Evolutionary conservation across 2,329 filamentous ascomycete species (phyloP), one percentile per base, ranked within the genome.

Genomic region (Lanzia echinophila): DNA sequence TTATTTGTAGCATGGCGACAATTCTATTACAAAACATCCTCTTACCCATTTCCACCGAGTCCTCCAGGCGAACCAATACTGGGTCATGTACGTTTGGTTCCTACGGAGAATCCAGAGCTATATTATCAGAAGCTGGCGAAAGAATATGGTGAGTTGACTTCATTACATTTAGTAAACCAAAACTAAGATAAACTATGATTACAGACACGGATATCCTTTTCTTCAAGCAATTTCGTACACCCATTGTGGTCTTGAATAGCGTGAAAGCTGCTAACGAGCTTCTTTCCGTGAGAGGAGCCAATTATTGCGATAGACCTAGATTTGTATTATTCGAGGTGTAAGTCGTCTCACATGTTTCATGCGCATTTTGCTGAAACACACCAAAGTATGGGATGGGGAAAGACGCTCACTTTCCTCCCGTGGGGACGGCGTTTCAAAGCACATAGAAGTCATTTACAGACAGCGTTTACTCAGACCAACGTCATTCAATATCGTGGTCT

Each of bases 381-480:
- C 15, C 15, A 36, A 6, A 52, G 50, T 28, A 61, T 63, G 57
- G 73, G 73, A 20, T 78, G 74, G 74, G 65, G 68, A 19, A 69
- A 70, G 39, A 76, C 75, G 0, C 63, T 77, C 28, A 74, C 73
- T 10, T 77, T 76, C 55, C 63, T 75, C 1, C 67, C 64, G 53
- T 73, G 69, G 68, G 72, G 72, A 0, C 63, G 69, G n/a, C 62
- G 62, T 31, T 76, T 74, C 58, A 67, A 68, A n/a, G 59, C 72
- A 53, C 75, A 77, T 56, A 71, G 75, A 33, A 70, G 68, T 47
- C 63, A 75, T 24, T 63, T 77, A 17, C 75, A 77, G 54, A 69
- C 65, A 36, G 67, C 65, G n/a, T 75, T 77, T 56, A 69, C 69
- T 19, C 70, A 69, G 55, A 68, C 69, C 34, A 71, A 63, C 51